phyloP scores from a whole-genome alignment of 371 early-diverging fungal genomes.

The Capniomyces stellatus region DNA sequence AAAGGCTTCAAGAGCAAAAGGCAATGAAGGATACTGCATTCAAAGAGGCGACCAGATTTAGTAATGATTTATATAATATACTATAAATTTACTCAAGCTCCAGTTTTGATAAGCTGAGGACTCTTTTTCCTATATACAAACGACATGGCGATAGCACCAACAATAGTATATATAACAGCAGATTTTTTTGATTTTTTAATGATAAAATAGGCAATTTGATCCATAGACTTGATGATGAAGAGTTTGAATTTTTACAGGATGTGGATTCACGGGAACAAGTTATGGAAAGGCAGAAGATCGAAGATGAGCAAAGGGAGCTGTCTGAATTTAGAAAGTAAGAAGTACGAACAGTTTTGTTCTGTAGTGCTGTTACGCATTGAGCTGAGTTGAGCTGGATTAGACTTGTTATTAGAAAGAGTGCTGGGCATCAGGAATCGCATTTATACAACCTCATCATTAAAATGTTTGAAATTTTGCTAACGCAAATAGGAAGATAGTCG shows the following conservation, averaged over 20 bases:
- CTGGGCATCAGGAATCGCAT: no score
- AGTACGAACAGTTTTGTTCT: no score
- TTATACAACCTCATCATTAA: no score
- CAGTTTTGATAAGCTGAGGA: no score
- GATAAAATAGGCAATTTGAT: conserved; percentile 37
- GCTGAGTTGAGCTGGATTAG: no score
- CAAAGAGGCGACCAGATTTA: conserved; percentile 41
- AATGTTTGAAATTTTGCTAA: no score
- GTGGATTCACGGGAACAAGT: conserved; percentile 37
- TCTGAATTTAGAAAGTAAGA: conserved; percentile 38
- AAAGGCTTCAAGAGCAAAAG: conserved; percentile 56
- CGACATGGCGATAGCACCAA: not conserved
- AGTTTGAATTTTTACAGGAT: conserved; percentile 46
- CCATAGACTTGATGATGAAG: conserved; percentile 54
- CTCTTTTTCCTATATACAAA: not conserved
- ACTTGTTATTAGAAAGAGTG: no score
- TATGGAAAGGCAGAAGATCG: conserved; percentile 27
- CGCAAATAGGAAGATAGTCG: no score
- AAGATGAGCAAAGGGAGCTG: conserved; percentile 38
- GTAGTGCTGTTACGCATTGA: no score
- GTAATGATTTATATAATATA: no score
- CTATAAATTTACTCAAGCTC: no score
- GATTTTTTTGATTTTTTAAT: conserved; percentile 1
- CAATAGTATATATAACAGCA: not conserved
- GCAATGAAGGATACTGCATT: conserved; percentile 43